A percentile compares a stretch with the other conserved stretches of the same genome.
Conservation (phyloP, 2,329 filamentous ascomycete genomes). For the Gaeumannomyces tritici region DNA sequence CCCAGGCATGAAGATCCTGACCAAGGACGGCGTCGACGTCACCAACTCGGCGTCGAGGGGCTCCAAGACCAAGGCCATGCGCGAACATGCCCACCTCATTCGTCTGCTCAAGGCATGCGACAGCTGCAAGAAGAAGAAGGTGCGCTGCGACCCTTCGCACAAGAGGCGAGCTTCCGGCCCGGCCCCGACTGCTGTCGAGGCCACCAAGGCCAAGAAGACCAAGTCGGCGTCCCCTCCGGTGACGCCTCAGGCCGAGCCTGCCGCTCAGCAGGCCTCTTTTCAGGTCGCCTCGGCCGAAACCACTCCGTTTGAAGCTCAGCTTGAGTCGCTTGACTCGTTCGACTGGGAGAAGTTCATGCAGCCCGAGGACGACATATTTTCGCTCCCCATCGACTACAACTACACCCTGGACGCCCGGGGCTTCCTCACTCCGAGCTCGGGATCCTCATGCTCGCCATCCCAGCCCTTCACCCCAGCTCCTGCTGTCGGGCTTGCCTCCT, state of each 20-base stretch:
- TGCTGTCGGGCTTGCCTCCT: neutral
- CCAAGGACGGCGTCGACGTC: constrained; percentile 51
- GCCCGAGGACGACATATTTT: constrained; percentile 26
- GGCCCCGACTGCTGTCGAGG: constrained; percentile 16
- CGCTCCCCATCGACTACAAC: constrained; percentile 29
- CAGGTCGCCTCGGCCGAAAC: neutral
- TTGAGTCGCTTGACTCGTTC: constrained; percentile 11
- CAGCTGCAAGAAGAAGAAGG: constrained; percentile 52
- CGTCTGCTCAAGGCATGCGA: constrained; percentile 60
- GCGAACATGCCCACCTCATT: constrained; percentile 58
- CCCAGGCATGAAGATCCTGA: constrained; percentile 59
- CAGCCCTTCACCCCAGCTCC: constrained; percentile 15
- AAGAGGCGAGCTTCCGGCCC: constrained; percentile 33
- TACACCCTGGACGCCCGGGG: constrained; percentile 33
- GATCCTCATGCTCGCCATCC: constrained; percentile 21
- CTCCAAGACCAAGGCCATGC: constrained; percentile 58
- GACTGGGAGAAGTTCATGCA: constrained; percentile 31
- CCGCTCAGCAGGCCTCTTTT: neutral
- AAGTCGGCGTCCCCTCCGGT: constrained; percentile 16
- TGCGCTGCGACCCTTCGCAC: constrained; percentile 51
- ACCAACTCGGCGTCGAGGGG: constrained; percentile 53
- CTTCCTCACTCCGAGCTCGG: constrained; percentile 28
- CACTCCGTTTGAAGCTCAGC: constrained; percentile 7
- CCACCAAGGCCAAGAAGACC: constrained; percentile 32
- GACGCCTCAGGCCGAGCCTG: constrained; percentile 12